These are phyloP conservation scores for Aspergillus biplanus DNA, from an alignment of 495 filamentous ascomycete genomes.

Conservation along the genomic window DNA sequence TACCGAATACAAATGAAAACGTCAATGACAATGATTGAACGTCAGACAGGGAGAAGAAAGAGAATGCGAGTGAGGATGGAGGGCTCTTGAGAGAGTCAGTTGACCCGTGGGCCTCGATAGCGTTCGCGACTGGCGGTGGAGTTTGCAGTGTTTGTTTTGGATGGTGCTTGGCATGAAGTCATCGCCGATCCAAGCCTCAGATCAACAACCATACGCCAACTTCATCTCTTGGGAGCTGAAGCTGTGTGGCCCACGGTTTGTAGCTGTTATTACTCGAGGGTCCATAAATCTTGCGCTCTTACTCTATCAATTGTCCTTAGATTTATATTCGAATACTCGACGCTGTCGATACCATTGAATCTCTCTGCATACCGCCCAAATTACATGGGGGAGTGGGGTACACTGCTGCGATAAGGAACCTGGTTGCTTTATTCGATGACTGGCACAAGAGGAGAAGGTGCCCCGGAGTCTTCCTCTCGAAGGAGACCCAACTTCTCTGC, in stretches of 20 bases:
- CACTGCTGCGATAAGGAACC: conserved; percentile 12
- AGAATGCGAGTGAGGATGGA: conserved; percentile 9
- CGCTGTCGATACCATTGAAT: background rate
- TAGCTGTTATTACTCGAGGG: background rate
- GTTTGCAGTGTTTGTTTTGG: conserved; percentile 43
- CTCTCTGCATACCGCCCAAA: background rate
- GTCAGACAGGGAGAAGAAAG: conserved; percentile 11
- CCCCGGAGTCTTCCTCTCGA: conserved; percentile 40
- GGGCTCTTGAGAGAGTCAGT: background rate
- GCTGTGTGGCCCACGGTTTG: background rate
- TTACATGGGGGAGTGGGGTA: conserved; percentile 10
- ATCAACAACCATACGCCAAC: conserved; percentile 10
- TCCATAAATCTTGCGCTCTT: background rate
- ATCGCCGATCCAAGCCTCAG: conserved; percentile 6
- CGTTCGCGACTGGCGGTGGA: conserved; percentile 17
- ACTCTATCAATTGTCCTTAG: background rate
- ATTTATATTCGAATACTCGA: background rate
- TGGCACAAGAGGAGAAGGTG: conserved; percentile 25
- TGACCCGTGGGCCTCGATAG: conserved; percentile 1
- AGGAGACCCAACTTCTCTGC: conserved; percentile 56
- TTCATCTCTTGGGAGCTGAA: conserved; percentile 14
- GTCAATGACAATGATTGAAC: conserved; percentile 10
- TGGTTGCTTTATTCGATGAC: conserved; percentile 27
- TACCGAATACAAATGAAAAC: conserved; percentile 12
- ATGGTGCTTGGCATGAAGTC: conserved; percentile 18